Base-by-base conservation (phyloP, 371 early-diverging fungal genomes). In the Quaeritorhiza haematococci region DNA sequence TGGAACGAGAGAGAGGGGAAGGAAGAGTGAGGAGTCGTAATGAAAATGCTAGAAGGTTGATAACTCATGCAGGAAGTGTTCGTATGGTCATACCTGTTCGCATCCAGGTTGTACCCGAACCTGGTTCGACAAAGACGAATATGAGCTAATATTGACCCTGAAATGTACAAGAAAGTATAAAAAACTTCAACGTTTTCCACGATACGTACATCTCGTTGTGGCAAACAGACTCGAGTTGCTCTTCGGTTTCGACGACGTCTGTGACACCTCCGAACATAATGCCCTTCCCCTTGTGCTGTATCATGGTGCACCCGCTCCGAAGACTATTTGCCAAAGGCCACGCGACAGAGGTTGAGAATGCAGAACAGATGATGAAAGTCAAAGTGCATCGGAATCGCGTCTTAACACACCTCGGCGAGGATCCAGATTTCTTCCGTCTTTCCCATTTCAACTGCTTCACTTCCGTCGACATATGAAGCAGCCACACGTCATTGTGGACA, bases 401-500 rank as follows among this genome's bases (percentile, higher is more conserved):
- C 3, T 24, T 8, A 8, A 50, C 24, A 46, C 32, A 26, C 8
- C 30, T 71, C 69, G 0, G 66, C 58, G 27, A 62, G 57, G 0
- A 8, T 50, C 28, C 77, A 60, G 23, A 62, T 55, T 75, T 76
- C 61, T 82, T 84, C 32, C 73, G 66, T 49, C 72, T 68, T 53
- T 83, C 83, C 86, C 86, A 85, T 15, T 69, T 61, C 33, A 81
- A 69, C 33, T 58, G 30, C 29, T 76, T 69, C 24, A 71, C 56
- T 27, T 85, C 82, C 6, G 61, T 33, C 35, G 69, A 68, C 77
- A 85, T 76, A 53, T 75, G 74, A 54, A 85, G 64, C 29, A 70
- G 33, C 86, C 86, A 85, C 33, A 75, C 64, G 48, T 85, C 85
- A n/a, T n/a, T n/a, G n/a, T n/a, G n/a, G n/a, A 59, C 52, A 24